These are phyloP conservation scores for Steccherinum ochraceum DNA, from an alignment of 768 basidiomycete species.

Conservation along the genomic window DNA sequence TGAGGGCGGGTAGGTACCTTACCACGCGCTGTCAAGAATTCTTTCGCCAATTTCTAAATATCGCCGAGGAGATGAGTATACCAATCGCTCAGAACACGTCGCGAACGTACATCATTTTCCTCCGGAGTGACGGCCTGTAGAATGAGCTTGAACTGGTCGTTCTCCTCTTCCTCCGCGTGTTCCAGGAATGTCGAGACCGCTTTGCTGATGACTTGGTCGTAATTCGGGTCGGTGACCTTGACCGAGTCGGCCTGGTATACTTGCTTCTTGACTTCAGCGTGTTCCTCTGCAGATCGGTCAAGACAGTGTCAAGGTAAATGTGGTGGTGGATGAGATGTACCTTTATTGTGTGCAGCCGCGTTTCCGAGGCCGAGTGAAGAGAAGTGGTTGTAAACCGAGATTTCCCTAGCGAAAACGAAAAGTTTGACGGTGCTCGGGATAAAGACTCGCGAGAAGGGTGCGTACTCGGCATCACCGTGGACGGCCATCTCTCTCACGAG, in stretches of 20 bases:
- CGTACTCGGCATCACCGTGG: constrained; percentile 9
- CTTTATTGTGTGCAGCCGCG: constrained; percentile 16
- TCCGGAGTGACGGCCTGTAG: constrained; percentile 9
- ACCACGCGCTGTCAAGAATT: constrained; percentile 15
- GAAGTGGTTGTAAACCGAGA: constrained; percentile 18
- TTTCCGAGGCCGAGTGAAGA: constrained; percentile 9
- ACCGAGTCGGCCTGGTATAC: constrained; percentile 13
- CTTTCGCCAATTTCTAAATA: constrained; percentile 14
- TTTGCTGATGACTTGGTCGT: constrained; percentile 11
- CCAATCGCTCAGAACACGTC: too few species aligned
- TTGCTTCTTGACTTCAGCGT: constrained; percentile 14
- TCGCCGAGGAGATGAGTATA: not conserved
- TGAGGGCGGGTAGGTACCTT: constrained; percentile 16
- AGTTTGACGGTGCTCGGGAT: not conserved
- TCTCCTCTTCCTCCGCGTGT: constrained; percentile 19
- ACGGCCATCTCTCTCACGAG: constrained; percentile 14
- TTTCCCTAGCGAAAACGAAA: not conserved
- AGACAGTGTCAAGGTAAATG: not conserved
- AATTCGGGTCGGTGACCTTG: constrained; percentile 7
- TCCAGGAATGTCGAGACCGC: constrained; percentile 15
- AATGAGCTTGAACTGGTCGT: constrained; percentile 14
- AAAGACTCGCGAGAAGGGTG: not conserved
- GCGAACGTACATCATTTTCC: constrained; percentile 16
- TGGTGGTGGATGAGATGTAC: not conserved
- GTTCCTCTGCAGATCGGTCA: constrained; percentile 9